These are phyloP conservation scores for Isatis tinctoria DNA, from an alignment of 345 rosid species.

Conservation along the genomic window DNA sequence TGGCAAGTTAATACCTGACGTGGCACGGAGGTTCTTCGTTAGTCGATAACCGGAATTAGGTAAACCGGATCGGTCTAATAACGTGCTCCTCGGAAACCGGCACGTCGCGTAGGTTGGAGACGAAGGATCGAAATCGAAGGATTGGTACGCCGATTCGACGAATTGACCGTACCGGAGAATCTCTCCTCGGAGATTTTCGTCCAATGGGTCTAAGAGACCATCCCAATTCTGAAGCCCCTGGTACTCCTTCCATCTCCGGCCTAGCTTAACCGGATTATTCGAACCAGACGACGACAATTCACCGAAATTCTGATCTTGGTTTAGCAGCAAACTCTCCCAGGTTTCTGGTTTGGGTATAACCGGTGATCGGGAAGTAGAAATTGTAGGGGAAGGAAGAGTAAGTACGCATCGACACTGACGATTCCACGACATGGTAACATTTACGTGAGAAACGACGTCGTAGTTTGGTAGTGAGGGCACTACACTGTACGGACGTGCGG, in stretches of 20 bases:
- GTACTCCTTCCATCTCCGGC: conserved; percentile 39
- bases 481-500: conserved; percentile 16
- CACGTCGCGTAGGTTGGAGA: conserved; percentile 64
- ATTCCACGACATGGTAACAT: neutral
- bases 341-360: conserved; percentile 25
- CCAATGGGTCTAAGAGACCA: conserved; percentile 75
- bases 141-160: conserved; percentile 71
- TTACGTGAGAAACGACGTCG: conserved; percentile 13
- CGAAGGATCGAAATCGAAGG: conserved; percentile 70
- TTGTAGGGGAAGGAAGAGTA: conserved; percentile 27
- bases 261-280: conserved; percentile 26
- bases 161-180: conserved; percentile 83
- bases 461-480: conserved; percentile 11
- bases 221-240: conserved; percentile 56
- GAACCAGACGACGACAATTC: conserved; percentile 1
- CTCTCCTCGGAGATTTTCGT: conserved; percentile 66
- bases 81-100: conserved; percentile 46
- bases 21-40: conserved; percentile 62
- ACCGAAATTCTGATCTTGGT: conserved; percentile 8
- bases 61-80: conserved; percentile 57
- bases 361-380: conserved; percentile 24
- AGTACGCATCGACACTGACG: conserved; percentile 23
- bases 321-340: conserved; percentile 25
- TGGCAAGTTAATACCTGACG: conserved; percentile 71
- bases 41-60: conserved; percentile 61